Percentiles rank a stretch among this genome's conserved stretches.
Evolutionary conservation across 176 grass and related monocot species (phyloP).

Genomic region (Oryza coarctata): DNA sequence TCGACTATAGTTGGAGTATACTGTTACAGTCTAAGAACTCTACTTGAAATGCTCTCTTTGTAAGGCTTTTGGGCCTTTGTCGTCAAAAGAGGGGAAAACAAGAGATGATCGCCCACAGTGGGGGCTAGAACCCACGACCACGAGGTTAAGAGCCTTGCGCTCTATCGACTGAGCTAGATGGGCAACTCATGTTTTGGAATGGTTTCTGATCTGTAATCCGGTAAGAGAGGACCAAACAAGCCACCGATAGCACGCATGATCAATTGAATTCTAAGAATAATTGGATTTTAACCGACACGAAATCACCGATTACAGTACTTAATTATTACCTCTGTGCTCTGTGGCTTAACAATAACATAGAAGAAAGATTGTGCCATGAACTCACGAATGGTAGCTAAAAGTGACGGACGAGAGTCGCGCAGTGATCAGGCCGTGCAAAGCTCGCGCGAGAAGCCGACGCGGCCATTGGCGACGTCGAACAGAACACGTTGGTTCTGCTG

Average conservation of each 20-base stretch:
- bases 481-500: conserved; percentile 85
- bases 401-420: no score
- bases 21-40: no score
- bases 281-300: neutral
- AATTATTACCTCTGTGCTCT: neutral
- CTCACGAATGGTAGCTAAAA: neutral
- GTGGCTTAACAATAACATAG: neutral
- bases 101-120: conserved; percentile 35
- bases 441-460: conserved; percentile 75
- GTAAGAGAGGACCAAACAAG: no score
- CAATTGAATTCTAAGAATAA: no score
- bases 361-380: neutral
- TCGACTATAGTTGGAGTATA: no score
- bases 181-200: neutral
- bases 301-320: neutral
- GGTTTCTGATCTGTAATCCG: no score
- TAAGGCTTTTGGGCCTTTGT: neutral
- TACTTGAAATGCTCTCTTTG: no score
- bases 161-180: neutral
- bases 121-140: conserved; percentile 68
- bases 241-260: neutral
- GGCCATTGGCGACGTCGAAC: conserved; percentile 62
- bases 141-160: conserved; percentile 34
- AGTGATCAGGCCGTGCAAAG: conserved; percentile 41
- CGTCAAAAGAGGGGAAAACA: neutral